Conservation (phyloP, 1,284 basidiomycete species). For the Marasmius sp. region DNA sequence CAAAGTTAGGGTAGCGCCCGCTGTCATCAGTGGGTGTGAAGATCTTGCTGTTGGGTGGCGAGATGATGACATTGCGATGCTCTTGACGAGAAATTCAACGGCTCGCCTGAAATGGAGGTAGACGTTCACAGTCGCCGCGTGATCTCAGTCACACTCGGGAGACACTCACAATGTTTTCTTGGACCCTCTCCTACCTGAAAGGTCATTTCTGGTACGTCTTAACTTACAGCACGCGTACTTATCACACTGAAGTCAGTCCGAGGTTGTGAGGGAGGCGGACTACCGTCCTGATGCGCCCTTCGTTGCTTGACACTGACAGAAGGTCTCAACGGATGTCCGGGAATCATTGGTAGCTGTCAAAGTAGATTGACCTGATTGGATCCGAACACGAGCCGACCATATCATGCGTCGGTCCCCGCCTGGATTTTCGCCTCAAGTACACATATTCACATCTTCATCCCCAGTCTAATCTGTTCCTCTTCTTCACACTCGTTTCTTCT, state of each 20-base stretch:
- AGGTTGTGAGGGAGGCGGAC: too few relatives aligned
- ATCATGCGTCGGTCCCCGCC: not conserved
- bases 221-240: too few relatives aligned
- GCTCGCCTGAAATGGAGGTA: too few relatives aligned
- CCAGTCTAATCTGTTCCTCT: not conserved
- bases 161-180: too few relatives aligned
- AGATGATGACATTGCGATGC: not conserved
- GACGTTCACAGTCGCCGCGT: too few relatives aligned
- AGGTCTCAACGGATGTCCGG: not conserved
- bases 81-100: too few relatives aligned
- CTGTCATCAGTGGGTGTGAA: not conserved
- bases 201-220: too few relatives aligned
- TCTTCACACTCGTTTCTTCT: not conserved
- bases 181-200: too few relatives aligned
- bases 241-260: too few relatives aligned
- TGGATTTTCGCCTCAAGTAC: not conserved
- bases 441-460: not conserved
- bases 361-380: not conserved
- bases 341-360: not conserved
- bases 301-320: too few relatives aligned
- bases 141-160: too few relatives aligned
- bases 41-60: not conserved
- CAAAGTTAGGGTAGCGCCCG: not conserved
- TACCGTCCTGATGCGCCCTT: too few relatives aligned
- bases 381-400: not conserved